Evolutionary conservation across 768 basidiomycete species (phyloP), one percentile per base, ranked within the genome.

Genomic region (Lentinula aciculospora): DNA sequence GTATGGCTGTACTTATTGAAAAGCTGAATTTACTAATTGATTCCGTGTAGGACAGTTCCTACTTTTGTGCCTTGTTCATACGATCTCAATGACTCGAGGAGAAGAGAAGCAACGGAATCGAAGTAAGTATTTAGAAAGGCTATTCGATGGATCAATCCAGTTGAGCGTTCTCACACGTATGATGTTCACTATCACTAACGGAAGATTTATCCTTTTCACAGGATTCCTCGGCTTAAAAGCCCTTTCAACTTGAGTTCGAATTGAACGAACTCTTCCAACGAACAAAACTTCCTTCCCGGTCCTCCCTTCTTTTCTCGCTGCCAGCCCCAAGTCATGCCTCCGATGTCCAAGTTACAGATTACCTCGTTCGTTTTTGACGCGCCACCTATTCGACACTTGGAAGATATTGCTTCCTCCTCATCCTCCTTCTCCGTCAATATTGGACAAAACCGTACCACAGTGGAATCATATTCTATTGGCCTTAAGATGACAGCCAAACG

Each of bases 401-500:
- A 53, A 27, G 23, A 53, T 13, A 21, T 10, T 25, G n/a, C 36
- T 15, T 53, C 34, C 13, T 53, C 51, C 2, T 36, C 23, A n/a
- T 34, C 31, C 4, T 50, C 46, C 13, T 47, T 31, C n/a, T 47
- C 42, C 19, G 42, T 15, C 29, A 29, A 48, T 34, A 15, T n/a
- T 34, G 4, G 10, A 10, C 51, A 39, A 34, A 34, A 32, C 17
- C 12, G 3, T 25, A 37, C 6, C 17, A 10, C 23, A 13, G 15
- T 47, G 28, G 46, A 31, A 53, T 10, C 50, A 3, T 53, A 8
- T 42, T 29, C 32, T 6, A 13, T 37, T 29, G 40, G 25, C 12
- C 69, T 80, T 46, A 76, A 75, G 63, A 74, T 79, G 62, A 70
- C 73, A 2, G 78, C 76, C 0, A 80, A 79, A 42, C 71, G 77